Percentiles rank a stretch among this genome's conserved stretches.
These are phyloP conservation scores for Magnusiomyces suaveolens DNA, from an alignment of 1,139 yeast species.

Conservation along the genomic window DNA sequence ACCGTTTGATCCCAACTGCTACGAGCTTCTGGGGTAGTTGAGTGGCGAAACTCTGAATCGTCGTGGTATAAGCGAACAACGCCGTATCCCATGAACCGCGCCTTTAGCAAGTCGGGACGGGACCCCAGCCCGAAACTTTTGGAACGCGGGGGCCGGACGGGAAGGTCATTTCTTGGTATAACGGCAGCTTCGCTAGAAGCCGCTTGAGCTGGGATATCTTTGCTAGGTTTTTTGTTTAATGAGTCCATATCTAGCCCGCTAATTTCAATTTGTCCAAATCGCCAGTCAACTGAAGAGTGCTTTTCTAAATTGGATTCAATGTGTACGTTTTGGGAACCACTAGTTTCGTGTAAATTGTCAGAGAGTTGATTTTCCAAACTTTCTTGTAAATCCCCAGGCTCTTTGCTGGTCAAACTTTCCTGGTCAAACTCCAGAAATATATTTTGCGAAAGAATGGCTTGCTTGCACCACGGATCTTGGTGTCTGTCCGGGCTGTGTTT, in stretches of 20 bases:
- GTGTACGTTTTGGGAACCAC: neutral
- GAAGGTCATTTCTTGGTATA: neutral
- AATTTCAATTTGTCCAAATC: slow-evolving; percentile 27
- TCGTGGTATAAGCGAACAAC: slow-evolving; percentile 59
- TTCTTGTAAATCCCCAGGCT: neutral
- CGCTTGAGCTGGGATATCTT: neutral
- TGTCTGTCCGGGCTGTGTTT: neutral
- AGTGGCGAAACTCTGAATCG: slow-evolving; percentile 15
- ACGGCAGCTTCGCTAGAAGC: neutral
- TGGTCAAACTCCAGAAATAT: neutral
- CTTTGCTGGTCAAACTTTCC: neutral
- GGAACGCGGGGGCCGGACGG: neutral
- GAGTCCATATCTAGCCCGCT: slow-evolving; percentile 29
- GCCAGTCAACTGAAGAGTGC: slow-evolving; percentile 21
- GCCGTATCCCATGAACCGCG: slow-evolving; percentile 60
- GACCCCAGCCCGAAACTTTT: slow-evolving; percentile 11
- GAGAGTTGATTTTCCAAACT: neutral
- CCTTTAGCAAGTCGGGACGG: slow-evolving; percentile 43
- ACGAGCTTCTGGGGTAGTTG: slow-evolving; percentile 2
- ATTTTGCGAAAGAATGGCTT: neutral
- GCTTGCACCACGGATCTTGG: slow-evolving; percentile 6
- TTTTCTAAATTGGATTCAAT: neutral
- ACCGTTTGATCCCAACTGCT: slow-evolving; percentile 3
- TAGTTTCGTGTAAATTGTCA: neutral
- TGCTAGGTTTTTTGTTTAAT: neutral